Evolutionary conservation across 2,329 filamentous ascomycete species (phyloP), one percentile per base, ranked within the genome.

Genomic region (Scolecobasidium constrictum): DNA sequence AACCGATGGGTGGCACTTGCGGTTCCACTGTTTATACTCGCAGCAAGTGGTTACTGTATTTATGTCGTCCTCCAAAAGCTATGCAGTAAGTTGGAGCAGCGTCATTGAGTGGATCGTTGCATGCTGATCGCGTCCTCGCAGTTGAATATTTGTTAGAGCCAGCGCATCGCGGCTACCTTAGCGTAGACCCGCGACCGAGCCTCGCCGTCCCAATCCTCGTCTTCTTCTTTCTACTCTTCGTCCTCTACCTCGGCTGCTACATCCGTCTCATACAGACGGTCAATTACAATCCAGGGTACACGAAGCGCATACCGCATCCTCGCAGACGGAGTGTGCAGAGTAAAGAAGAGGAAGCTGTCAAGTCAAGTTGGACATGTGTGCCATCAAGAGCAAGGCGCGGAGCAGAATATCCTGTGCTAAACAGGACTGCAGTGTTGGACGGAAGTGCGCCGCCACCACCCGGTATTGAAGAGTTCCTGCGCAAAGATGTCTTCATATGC

Each of bases 401-500:
- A 20, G 28, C 1, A 22, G 17, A 3, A 9, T 26, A 22, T 40
- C 17, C 13, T 11, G 6, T n/a, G 11, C 19, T 44, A 15, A 36
- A 40, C 33, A 39, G 44, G 5, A 48, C 44, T 22, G 46, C 46
- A 7, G 53, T 54, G 9, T 45, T 54, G 11, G 45, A 50, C 12
- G 53, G 54, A 3, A 47, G 47, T 12, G 41, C 52, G 12, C 69
- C 73, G n/a, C 75, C 84, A 49, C 76, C 75, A 40, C 75, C 78
- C 9, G 81, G 81, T 0, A 67, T 88, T 40, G 82, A 88, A 51
- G 62, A 68, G 3, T 94, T 93, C 56, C 93, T 92, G 56, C 81
- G 73, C 48, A 85, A 82, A 56, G 81, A 94, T 51, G 75, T 85
- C 2, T 96, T 93, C 57, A 72, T 86, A 2, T 95, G 86, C 61